Percentiles rank a stretch among this genome's conserved stretches.
Evolutionary conservation across 2,329 filamentous ascomycete species (phyloP).

Genomic region (Arthrobotrys iridis): DNA sequence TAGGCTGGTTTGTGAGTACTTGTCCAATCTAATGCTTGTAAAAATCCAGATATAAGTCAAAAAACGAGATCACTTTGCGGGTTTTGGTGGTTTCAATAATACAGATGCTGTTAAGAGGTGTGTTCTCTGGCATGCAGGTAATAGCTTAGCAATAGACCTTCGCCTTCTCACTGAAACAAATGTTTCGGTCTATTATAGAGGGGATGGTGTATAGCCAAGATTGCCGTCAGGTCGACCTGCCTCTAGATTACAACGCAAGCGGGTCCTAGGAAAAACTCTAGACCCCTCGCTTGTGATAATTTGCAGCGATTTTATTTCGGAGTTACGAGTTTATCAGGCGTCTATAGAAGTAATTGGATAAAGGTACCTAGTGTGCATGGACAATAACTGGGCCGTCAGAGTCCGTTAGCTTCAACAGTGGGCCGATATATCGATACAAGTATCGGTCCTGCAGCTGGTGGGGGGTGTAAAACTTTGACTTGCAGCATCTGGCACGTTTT

Average conservation of each 20-base stretch:
- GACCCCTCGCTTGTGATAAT: too few relatives aligned
- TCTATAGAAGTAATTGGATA: constrained; percentile 26
- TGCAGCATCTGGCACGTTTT: constrained; percentile 34
- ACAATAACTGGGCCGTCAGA: constrained; percentile 10
- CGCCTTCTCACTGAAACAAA: constrained; percentile 40
- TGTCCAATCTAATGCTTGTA: constrained; percentile 2
- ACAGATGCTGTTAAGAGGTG: neutral
- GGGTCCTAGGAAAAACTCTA: neutral
- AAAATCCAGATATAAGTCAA: neutral
- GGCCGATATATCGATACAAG: constrained; percentile 9
- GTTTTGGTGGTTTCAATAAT: constrained; percentile 6
- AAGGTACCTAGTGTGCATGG: constrained; percentile 34
- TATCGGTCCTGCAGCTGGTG: too few relatives aligned
- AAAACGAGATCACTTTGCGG: neutral
- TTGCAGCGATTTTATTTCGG: neutral
- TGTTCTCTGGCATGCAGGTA: constrained; percentile 3
- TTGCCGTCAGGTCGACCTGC: neutral
- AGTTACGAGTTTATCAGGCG: constrained; percentile 32
- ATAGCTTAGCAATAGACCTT: neutral
- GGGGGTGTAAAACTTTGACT: constrained; percentile 14
- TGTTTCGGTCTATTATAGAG: constrained; percentile 39
- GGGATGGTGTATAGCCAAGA: constrained; percentile 31
- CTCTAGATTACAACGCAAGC: constrained; percentile 10
- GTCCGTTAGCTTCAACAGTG: constrained; percentile 28
- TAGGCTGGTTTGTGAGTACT: neutral